These are phyloP conservation scores for Guadua angustifolia DNA, from an alignment of 176 grass and related monocot species.

Conservation along the genomic window DNA sequence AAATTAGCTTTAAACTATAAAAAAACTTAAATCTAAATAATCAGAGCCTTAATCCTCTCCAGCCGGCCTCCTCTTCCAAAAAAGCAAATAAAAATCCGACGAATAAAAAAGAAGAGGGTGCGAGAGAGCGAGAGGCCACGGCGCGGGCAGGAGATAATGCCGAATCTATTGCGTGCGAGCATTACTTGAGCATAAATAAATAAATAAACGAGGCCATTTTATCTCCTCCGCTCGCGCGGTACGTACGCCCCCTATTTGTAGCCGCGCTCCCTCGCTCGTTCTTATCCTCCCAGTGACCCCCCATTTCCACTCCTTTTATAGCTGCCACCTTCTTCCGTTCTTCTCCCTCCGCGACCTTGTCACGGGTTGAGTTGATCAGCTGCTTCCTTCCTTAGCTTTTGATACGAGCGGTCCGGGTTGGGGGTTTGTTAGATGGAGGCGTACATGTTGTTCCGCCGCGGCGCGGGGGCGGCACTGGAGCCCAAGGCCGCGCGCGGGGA, in stretches of 20 bases:
- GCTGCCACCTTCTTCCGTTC: background rate
- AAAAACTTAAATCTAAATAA: no score
- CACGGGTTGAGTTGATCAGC: background rate
- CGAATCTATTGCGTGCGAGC: slow-evolving; percentile 32
- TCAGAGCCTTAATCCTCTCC: no score
- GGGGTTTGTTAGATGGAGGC: slow-evolving; percentile 45
- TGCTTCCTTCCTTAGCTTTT: background rate
- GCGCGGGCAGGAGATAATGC: slow-evolving; percentile 35
- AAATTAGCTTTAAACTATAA: no score
- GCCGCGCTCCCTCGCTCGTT: slow-evolving; percentile 25
- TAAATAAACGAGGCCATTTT: slow-evolving; percentile 18
- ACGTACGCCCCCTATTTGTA: slow-evolving; percentile 1
- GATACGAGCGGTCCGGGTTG: background rate
- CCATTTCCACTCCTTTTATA: background rate
- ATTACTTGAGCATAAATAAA: slow-evolving; percentile 31
- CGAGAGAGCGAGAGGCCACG: background rate
- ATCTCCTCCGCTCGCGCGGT: slow-evolving; percentile 36
- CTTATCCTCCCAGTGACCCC: slow-evolving; percentile 45
- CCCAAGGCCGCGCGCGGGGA: slow-evolving; percentile 33
- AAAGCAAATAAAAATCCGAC: background rate
- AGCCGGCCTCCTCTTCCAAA: background rate
- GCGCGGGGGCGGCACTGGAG: background rate
- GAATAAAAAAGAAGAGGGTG: background rate
- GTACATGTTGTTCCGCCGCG: slow-evolving; percentile 30
- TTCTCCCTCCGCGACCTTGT: background rate